Evolutionary conservation across 129 eudicot genomes (phyloP).

Genomic region (carrot (Daucus carota)): DNA sequence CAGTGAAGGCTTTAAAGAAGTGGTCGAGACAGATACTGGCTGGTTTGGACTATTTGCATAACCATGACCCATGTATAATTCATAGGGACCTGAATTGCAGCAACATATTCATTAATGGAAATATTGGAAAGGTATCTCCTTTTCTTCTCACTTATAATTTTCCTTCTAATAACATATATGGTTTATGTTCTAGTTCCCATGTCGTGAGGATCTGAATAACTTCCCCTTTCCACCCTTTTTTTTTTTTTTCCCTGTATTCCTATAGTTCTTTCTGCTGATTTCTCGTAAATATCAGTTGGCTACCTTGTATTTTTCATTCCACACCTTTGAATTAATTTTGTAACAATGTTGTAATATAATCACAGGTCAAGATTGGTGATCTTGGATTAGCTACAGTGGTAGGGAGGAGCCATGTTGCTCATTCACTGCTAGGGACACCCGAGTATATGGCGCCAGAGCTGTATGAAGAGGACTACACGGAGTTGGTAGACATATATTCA

Average conservation of each 20-base stretch:
- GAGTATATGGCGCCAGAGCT: constrained; percentile 87
- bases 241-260: background rate
- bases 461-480: constrained; percentile 72
- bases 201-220: background rate
- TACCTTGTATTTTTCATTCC: background rate
- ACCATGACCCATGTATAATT: constrained; percentile 67
- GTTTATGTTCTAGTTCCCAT: background rate
- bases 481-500: constrained; percentile 66
- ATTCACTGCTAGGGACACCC: constrained; percentile 65
- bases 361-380: constrained; percentile 77
- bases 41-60: constrained; percentile 65
- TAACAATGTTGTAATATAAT: background rate
- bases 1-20: constrained; percentile 52
- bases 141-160: background rate
- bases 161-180: background rate
- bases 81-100: constrained; percentile 73
- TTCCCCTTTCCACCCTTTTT: too few relatives aligned
- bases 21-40: constrained; percentile 58
- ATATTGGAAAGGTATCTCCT: constrained; percentile 51
- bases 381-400: constrained; percentile 67
- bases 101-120: constrained; percentile 71
- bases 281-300: background rate
- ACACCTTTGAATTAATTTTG: background rate
- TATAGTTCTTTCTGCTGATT: background rate
- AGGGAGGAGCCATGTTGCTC: constrained; percentile 67